These are phyloP conservation scores for Odonthalia washingtoniensis DNA, from an alignment of 31 red algal genomes.

Conservation along the genomic window DNA sequence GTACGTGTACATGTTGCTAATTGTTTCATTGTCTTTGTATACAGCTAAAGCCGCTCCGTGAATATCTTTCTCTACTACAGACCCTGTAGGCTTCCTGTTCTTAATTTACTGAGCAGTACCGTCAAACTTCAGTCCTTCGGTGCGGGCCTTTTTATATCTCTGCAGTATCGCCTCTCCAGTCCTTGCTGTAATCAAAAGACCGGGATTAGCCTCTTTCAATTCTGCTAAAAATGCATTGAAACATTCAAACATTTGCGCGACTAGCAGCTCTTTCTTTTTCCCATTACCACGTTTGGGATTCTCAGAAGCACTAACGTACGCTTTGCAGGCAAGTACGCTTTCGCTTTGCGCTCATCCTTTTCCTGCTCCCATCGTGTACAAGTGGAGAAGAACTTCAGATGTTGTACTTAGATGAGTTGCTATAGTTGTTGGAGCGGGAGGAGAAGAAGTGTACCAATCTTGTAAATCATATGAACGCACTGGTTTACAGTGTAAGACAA, in stretches of 20 bases:
- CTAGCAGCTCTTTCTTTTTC: neutral
- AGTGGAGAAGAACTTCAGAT: no score
- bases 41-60: neutral
- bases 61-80: slow-evolving; percentile 1
- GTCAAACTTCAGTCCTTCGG: neutral
- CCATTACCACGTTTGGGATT: neutral
- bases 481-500: no score
- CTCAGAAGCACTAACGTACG: neutral
- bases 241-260: neutral
- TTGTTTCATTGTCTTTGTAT: no score
- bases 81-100: neutral
- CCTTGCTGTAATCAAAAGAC: neutral
- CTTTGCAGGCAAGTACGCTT: neutral
- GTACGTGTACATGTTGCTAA: no score
- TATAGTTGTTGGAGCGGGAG: no score
- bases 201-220: neutral
- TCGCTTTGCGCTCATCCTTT: neutral
- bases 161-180: slow-evolving; percentile 7
- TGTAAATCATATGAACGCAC: no score
- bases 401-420: no score
- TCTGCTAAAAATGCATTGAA: neutral
- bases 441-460: no score
- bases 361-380: neutral
- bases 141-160: slow-evolving; percentile 11
- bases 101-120: slow-evolving; percentile 4